A percentile compares a stretch with the other conserved stretches of the same genome.
Evolutionary conservation across 257 asterid genomes (phyloP).

Genomic region (Nicotiana attenuata): DNA sequence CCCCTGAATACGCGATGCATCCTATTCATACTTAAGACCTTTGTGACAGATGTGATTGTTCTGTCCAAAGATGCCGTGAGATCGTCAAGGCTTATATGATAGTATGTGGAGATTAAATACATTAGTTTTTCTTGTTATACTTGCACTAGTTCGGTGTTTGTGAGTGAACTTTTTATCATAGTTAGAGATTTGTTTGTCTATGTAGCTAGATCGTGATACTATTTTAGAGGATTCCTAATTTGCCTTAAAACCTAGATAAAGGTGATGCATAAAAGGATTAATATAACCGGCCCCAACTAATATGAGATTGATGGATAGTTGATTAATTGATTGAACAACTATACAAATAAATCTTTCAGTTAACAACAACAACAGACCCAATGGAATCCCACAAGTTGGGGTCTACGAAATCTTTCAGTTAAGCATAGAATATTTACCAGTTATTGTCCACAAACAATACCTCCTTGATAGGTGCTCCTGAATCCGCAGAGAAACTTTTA

Average conservation of each 20-base stretch:
- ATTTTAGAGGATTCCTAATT: neutral
- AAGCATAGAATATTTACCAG: constrained; percentile 22
- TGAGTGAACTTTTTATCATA: neutral
- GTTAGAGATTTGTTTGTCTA: neutral
- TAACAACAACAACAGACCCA: too few relatives aligned
- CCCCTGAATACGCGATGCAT: neutral
- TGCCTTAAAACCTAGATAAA: neutral
- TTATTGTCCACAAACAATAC: constrained; percentile 17
- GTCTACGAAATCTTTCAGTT: neutral
- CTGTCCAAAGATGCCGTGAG: neutral
- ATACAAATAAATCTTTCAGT: too few relatives aligned
- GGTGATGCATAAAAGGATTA: neutral
- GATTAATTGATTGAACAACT: neutral
- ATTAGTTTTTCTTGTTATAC: neutral
- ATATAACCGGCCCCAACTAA: neutral
- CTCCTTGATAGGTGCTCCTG: constrained; percentile 25
- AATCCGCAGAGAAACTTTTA: constrained; percentile 29
- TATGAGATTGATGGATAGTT: neutral
- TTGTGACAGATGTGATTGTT: neutral
- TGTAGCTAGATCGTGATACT: neutral
- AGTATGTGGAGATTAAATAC: neutral
- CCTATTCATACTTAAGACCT: neutral
- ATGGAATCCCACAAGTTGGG: too few relatives aligned
- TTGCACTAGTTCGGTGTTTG: neutral
- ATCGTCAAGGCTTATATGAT: neutral